These are phyloP conservation scores for Sarocladium kiliense DNA, from an alignment of 2,329 filamentous ascomycete genomes.

Conservation along the genomic window DNA sequence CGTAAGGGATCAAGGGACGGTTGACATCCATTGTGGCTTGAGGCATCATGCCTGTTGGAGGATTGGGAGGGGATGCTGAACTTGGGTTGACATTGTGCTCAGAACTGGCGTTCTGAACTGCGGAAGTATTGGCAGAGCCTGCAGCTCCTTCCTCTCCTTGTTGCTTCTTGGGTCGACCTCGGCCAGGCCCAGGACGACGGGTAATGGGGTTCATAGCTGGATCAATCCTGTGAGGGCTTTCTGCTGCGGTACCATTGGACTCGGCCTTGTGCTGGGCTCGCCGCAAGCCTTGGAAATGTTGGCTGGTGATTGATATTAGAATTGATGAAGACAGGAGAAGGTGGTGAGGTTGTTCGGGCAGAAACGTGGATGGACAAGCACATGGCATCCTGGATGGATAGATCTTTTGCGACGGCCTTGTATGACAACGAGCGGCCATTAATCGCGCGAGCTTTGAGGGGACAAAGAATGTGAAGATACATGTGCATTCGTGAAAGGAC, in stretches of 20 bases:
- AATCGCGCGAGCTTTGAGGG: too few relatives aligned
- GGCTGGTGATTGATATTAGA: constrained; percentile 28
- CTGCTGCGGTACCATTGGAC: constrained; percentile 25
- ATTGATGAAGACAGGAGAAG: not conserved
- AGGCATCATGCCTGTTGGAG: not conserved
- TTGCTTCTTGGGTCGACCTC: constrained; percentile 46
- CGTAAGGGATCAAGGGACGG: not conserved
- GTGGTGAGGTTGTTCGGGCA: not conserved
- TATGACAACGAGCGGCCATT: too few relatives aligned
- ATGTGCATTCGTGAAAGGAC: too few relatives aligned
- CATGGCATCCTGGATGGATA: too few relatives aligned
- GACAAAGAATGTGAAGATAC: too few relatives aligned
- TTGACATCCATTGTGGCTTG: not conserved
- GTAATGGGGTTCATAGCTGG: constrained; percentile 54
- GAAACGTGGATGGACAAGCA: too few relatives aligned
- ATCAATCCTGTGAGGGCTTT: constrained; percentile 37
- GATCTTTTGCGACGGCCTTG: too few relatives aligned
- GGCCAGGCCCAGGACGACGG: constrained; percentile 53
- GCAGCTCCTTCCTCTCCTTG: not conserved
- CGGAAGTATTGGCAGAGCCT: not conserved
- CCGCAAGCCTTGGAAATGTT: constrained; percentile 57
- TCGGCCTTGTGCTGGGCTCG: constrained; percentile 51
- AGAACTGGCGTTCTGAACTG: not conserved
- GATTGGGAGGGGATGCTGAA: not conserved
- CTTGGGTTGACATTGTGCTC: not conserved